phyloP scores from a whole-genome alignment of 164 flowering plant species.

The Platanus orientalis region DNA sequence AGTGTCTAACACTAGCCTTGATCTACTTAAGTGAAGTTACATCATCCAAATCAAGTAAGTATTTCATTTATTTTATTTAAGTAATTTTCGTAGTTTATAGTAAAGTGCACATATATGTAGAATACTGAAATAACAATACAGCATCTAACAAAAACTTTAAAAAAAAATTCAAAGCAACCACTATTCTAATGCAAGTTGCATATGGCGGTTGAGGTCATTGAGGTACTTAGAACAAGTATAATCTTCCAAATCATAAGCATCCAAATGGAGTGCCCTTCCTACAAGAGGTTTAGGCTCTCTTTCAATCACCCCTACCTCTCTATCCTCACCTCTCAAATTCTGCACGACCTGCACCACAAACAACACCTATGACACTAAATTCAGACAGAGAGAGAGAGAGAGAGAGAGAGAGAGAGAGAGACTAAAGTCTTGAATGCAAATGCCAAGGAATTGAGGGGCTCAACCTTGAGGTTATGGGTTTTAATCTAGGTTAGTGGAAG shows the following conservation, averaged over 20 bases:
- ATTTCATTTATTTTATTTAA: too few species aligned
- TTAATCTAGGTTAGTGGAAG: too few species aligned
- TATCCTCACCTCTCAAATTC: conserved; percentile 56
- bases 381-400: not conserved
- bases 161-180: not conserved
- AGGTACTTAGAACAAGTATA: conserved; percentile 62
- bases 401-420: not conserved
- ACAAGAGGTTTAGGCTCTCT: conserved; percentile 25
- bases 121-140: too few species aligned
- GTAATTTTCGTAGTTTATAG: too few species aligned
- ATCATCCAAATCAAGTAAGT: too few species aligned
- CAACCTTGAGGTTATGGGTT: too few species aligned
- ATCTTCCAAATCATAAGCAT: conserved; percentile 67
- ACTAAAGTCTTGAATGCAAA: too few species aligned
- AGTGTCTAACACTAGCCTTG: too few species aligned
- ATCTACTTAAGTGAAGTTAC: too few species aligned
- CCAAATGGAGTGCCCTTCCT: conserved; percentile 38
- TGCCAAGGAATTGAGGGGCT: too few species aligned
- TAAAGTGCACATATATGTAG: too few species aligned
- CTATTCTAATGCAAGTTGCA: conserved; percentile 68
- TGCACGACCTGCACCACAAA: conserved; percentile 53
- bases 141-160: not conserved
- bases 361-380: not conserved
- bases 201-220: conserved; percentile 69
- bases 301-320: conserved; percentile 18